Evolutionary conservation across 306 rosid species (phyloP).

Genomic region (Cucurbita moschata): DNA sequence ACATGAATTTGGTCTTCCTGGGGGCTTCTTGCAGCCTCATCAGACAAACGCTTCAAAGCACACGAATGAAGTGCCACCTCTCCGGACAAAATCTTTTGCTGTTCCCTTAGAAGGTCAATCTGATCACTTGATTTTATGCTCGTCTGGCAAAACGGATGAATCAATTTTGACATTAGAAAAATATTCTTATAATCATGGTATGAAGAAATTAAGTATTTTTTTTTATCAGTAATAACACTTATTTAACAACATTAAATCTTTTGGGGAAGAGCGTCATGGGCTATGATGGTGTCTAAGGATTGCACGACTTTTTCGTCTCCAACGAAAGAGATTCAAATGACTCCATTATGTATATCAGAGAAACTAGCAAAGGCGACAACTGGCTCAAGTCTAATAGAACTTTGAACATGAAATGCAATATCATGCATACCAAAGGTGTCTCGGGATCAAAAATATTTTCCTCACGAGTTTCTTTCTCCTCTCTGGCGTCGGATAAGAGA

Average conservation of each 20-base stretch:
- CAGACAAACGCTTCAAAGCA: constrained; percentile 76
- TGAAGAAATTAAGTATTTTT: background rate
- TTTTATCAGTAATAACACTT: background rate
- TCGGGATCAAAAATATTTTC: constrained; percentile 62
- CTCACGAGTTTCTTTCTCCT: constrained; percentile 43
- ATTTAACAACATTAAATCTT: background rate
- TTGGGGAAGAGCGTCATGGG: background rate
- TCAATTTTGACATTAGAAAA: background rate
- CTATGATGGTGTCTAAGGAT: background rate
- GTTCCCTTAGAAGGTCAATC: constrained; percentile 86
- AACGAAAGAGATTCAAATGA: background rate
- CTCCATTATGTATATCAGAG: background rate
- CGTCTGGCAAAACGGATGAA: constrained; percentile 30
- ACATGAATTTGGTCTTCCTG: constrained; percentile 60
- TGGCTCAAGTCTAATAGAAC: background rate
- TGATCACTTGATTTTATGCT: constrained; percentile 66
- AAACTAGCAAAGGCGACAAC: background rate
- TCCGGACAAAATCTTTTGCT: constrained; percentile 72
- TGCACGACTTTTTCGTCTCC: background rate
- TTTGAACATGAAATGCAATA: constrained; percentile 3
- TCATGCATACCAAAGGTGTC: constrained; percentile 63
- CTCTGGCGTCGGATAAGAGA: constrained; percentile 47
- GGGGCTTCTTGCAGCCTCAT: constrained; percentile 62
- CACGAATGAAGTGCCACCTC: constrained; percentile 92
- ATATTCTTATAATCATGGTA: background rate